Base-by-base conservation (phyloP, 78 protist genomes). In the Mastigamoeba balamuthi region DNA sequence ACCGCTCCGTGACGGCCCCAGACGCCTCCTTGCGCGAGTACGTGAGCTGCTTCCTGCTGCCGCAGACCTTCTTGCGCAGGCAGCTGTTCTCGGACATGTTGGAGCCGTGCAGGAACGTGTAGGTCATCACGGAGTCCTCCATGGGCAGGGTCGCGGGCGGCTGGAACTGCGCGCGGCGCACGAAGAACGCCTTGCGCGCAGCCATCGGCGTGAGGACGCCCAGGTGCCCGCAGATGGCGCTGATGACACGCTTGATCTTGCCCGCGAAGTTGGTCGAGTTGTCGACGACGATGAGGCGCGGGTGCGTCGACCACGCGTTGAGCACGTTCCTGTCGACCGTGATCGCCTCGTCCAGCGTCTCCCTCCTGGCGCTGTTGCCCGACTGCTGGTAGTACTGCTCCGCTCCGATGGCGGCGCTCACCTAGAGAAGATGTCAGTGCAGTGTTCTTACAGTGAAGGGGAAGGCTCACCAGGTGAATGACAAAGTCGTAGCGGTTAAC, bases 351-450 rank as follows among this genome's bases (percentile, higher is more conserved):
- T 17, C 58, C 17, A 48, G 33, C 17, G 58, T 48, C 17, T 48
- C 58, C 33, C 58, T 17, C 58, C 58, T 17, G 17, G 58, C 58
- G 33, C 33, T 48, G 58, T 48, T 48, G 17, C 17, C 17, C 33
- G 58, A 48, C 58, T 48, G 17, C 17, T 25, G 17, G 27, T 72
- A 72, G 39, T 48, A 8, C 10, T 39, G 40, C 25, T 4, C 4
- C 30, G 76, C 76, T 2, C 79, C 79, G 10, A 75, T 8, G 63
- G 79, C 79, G 17, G 79, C 53, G 6, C 66, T 66, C 6, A 75
- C 79, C 43, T n/a, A n/a, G n/a, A n/a, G n/a, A n/a, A n/a, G n/a
- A 75, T 40, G 52, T 75, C 66, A 3, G 7, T 4, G 37, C 58
- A 3, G 6, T 10, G 4, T 3, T 75, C 79, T 3, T 75, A 75